These are phyloP conservation scores for Platismatia glauca DNA, from an alignment of 495 filamentous ascomycete genomes.

Conservation along the genomic window DNA sequence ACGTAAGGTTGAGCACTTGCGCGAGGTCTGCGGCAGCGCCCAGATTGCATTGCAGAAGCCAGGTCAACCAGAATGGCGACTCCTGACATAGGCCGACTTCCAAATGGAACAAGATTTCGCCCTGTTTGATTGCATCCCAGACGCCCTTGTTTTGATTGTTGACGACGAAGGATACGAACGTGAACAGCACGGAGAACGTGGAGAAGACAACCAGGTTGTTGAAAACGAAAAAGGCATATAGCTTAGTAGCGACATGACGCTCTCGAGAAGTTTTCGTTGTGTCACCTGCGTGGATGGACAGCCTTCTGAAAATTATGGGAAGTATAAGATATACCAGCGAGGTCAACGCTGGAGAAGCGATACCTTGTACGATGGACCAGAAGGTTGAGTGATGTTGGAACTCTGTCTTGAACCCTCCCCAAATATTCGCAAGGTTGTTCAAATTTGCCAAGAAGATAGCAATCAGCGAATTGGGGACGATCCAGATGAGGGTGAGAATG, in stretches of 20 bases:
- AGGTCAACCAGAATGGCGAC: constrained; percentile 89
- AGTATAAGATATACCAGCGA: constrained; percentile 83
- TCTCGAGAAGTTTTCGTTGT: constrained; percentile 86
- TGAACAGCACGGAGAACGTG: constrained; percentile 72
- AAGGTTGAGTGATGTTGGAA: constrained; percentile 50
- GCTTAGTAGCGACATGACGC: constrained; percentile 80
- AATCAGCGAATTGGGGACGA: constrained; percentile 91
- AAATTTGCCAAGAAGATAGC: constrained; percentile 88
- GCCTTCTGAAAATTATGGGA: constrained; percentile 80
- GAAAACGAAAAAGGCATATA: constrained; percentile 96
- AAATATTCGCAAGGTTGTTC: constrained; percentile 67
- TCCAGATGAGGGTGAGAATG: constrained; percentile 75
- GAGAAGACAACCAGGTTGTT: constrained; percentile 95
- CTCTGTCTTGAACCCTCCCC: constrained; percentile 61
- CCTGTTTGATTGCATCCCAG: constrained; percentile 59
- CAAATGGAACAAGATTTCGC: constrained; percentile 49
- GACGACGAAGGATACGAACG: constrained; percentile 57
- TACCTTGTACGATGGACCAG: constrained; percentile 90
- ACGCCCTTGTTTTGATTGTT: constrained; percentile 42
- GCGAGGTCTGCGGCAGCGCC: constrained; percentile 83
- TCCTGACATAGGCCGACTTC: constrained; percentile 64
- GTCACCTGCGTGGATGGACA: constrained; percentile 73
- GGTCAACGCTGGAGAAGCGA: constrained; percentile 81
- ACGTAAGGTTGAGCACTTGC: constrained; percentile 70
- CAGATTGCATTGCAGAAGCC: constrained; percentile 84